Conservation (phyloP, 2,329 filamentous ascomycete species). For the Claviceps monticola region DNA sequence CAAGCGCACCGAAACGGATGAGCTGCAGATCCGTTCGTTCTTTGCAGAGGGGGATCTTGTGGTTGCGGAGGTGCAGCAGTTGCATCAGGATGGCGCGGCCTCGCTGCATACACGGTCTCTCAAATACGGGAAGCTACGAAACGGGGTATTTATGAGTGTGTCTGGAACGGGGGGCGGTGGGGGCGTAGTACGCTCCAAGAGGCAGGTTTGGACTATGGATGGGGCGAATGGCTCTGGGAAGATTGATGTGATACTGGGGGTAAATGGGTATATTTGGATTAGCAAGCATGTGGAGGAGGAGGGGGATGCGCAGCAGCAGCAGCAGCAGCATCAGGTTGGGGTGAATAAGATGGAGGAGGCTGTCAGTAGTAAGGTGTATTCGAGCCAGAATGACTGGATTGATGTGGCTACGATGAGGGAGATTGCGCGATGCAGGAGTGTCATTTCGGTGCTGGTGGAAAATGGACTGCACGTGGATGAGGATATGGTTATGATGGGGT, state of each 20-base stretch:
- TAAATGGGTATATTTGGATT: slow-evolving; percentile 97
- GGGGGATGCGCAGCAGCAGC: slow-evolving; percentile 13
- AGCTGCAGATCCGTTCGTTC: slow-evolving; percentile 93
- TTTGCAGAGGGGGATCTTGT: slow-evolving; percentile 91
- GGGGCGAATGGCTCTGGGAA: slow-evolving; percentile 41
- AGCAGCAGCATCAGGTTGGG: slow-evolving; percentile 24
- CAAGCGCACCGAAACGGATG: slow-evolving; percentile 85
- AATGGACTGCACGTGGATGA: slow-evolving; percentile 78
- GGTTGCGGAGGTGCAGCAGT: slow-evolving; percentile 84
- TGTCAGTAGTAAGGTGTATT: slow-evolving; percentile 77
- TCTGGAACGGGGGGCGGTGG: slow-evolving; percentile 72
- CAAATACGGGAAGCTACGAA: slow-evolving; percentile 90
- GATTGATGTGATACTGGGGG: slow-evolving; percentile 78
- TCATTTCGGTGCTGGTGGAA: slow-evolving; percentile 72
- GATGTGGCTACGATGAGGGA: slow-evolving; percentile 64
- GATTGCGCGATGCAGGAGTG: slow-evolving; percentile 70
- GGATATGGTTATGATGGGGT: slow-evolving; percentile 70
- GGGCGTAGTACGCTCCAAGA: slow-evolving; percentile 68
- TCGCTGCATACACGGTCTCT: slow-evolving; percentile 79
- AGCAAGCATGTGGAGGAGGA: slow-evolving; percentile 62
- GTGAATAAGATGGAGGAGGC: slow-evolving; percentile 83
- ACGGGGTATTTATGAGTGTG: slow-evolving; percentile 79
- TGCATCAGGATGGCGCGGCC: slow-evolving; percentile 76
- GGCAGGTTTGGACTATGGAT: slow-evolving; percentile 79
- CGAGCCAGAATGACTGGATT: slow-evolving; percentile 86